These are phyloP conservation scores for Backusella sp. DNA, from an alignment of 192 early-diverging fungal species.

Conservation along the genomic window DNA sequence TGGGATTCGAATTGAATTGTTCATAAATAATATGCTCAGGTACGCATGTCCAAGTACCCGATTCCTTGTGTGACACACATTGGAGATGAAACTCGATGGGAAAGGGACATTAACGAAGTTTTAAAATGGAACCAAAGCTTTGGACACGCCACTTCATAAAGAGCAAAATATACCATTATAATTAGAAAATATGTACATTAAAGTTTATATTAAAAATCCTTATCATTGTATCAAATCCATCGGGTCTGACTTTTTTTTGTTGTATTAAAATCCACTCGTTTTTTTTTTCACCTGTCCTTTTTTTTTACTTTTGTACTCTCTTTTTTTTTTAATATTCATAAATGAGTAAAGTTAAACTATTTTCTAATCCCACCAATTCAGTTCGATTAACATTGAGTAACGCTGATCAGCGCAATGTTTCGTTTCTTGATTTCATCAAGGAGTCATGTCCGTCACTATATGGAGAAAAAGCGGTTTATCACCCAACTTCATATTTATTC, in stretches of 20 bases:
- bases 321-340: background rate
- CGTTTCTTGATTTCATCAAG: conserved; percentile 32
- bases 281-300: no score
- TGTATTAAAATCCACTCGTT: no score
- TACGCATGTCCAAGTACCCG: conserved; percentile 68
- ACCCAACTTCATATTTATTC: conserved; percentile 69
- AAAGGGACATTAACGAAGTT: conserved; percentile 79
- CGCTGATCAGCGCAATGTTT: conserved; percentile 6
- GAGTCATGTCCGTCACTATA: conserved; percentile 54
- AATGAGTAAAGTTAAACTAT: conserved; percentile 9
- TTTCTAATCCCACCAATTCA: background rate
- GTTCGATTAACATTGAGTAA: background rate
- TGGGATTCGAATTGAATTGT: no score
- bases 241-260: no score
- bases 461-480: conserved; percentile 53
- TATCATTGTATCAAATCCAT: no score
- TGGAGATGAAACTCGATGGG: conserved; percentile 68
- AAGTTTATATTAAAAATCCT: no score
- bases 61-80: conserved; percentile 76
- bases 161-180: no score
- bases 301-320: no score
- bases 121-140: conserved; percentile 89
- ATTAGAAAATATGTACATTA: no score
- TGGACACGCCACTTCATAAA: conserved; percentile 20
- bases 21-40: conserved; percentile 19